phyloP scores from a whole-genome alignment of 192 early-diverging fungal genomes.

The Entomortierella lignicola region DNA sequence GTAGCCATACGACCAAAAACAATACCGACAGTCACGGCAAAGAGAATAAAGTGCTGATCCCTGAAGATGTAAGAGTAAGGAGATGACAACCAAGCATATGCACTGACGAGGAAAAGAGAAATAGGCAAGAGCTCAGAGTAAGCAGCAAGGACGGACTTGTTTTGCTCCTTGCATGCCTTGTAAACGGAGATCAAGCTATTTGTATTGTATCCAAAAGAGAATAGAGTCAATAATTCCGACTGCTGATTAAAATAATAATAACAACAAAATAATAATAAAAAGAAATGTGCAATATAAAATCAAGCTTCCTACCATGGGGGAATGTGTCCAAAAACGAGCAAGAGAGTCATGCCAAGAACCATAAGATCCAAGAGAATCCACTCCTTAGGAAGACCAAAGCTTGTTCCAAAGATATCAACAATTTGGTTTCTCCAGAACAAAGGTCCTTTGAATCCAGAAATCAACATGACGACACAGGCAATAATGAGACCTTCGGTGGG shows the following conservation, averaged over 20 bases:
- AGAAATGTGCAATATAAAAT: background rate
- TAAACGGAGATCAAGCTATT: constrained; percentile 60
- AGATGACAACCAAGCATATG: constrained; percentile 77
- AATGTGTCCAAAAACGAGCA: constrained; percentile 64
- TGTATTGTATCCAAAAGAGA: background rate
- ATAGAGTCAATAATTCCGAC: background rate
- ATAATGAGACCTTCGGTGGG: constrained; percentile 86
- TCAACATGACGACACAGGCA: constrained; percentile 71
- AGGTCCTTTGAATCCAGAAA: constrained; percentile 77
- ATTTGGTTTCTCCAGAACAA: constrained; percentile 45
- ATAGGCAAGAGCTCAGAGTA: constrained; percentile 75
- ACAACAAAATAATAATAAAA: background rate
- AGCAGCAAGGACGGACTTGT: constrained; percentile 71
- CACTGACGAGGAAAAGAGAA: constrained; percentile 67
- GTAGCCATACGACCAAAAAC: constrained; percentile 90
- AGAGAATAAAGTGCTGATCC: constrained; percentile 79
- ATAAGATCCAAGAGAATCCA: constrained; percentile 57
- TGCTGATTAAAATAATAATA: background rate
- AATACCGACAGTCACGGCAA: constrained; percentile 79
- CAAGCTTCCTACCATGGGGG: constrained; percentile 60
- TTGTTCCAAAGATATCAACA: constrained; percentile 41
- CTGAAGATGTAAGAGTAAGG: constrained; percentile 75
- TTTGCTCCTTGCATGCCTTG: constrained; percentile 63
- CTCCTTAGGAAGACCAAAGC: constrained; percentile 54
- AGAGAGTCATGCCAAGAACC: constrained; percentile 54